These are phyloP conservation scores for Trichosporon coremiiforme DNA, from an alignment of 1,284 basidiomycete species.

Conservation along the genomic window DNA sequence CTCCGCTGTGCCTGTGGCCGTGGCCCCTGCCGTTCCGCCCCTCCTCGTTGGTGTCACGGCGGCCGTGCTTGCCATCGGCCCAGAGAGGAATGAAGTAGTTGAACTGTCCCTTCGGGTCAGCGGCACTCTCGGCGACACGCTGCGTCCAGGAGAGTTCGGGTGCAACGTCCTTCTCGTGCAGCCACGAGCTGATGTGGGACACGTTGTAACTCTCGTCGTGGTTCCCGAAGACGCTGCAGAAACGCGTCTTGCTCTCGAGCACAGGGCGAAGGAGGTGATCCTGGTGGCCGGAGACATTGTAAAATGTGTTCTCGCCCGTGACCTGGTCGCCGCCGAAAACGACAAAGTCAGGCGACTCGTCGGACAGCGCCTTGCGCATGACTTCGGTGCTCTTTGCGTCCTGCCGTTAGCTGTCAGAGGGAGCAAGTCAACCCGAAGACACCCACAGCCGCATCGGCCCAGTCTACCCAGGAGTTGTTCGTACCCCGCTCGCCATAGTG, in stretches of 20 bases:
- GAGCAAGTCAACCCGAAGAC: too few species aligned
- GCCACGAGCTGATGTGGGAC: conserved; percentile 14
- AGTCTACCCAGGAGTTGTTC: conserved; percentile 27
- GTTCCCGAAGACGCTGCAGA: conserved; percentile 32
- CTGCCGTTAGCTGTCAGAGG: conserved; percentile 28
- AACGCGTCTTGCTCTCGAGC: conserved; percentile 26
- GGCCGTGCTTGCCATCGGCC: too few species aligned
- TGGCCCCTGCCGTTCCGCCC: too few species aligned
- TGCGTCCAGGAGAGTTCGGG: conserved; percentile 18
- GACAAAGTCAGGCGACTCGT: conserved; percentile 33
- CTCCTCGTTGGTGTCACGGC: too few species aligned
- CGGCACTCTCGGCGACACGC: background rate
- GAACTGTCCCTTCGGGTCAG: conserved; percentile 26
- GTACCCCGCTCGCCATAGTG: conserved; percentile 35
- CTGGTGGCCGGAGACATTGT: conserved; percentile 31
- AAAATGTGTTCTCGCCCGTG: conserved; percentile 37
- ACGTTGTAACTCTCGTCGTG: conserved; percentile 41
- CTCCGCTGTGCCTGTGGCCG: too few species aligned
- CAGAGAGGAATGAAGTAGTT: conserved; percentile 39
- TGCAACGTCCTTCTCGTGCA: conserved; percentile 15
- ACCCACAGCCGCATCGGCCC: conserved; percentile 28
- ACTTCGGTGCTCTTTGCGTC: conserved; percentile 31
- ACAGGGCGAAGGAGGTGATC: conserved; percentile 31
- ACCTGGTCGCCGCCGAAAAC: conserved; percentile 38
- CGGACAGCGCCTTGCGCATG: conserved; percentile 27